Percentiles rank a stretch among this genome's conserved stretches.
Conservation (phyloP, 2,329 filamentous ascomycete species). For the Colletotrichum coccodes region DNA sequence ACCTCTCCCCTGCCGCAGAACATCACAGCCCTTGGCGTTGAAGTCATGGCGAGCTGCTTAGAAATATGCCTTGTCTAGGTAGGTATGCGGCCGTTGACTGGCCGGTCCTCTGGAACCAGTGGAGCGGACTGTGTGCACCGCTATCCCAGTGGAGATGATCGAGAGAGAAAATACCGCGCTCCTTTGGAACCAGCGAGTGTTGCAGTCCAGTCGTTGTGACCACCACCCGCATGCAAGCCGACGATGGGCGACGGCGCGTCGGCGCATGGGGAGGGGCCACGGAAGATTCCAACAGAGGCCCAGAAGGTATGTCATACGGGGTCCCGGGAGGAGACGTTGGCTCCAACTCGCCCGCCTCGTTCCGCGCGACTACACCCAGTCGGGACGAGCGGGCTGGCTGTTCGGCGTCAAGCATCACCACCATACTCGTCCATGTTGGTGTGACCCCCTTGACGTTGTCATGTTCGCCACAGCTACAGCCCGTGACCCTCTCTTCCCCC, state of each 20-base stretch:
- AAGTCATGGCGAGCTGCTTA: conserved; percentile 14
- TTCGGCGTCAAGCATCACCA: conserved; percentile 18
- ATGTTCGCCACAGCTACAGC: conserved; percentile 24
- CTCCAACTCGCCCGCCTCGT: conserved; percentile 2
- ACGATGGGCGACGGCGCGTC: conserved; percentile 1
- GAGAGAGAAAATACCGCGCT: conserved; percentile 25
- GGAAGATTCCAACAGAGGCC: neutral
- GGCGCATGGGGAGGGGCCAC: conserved; percentile 2
- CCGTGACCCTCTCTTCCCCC: conserved; percentile 7
- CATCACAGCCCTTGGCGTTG: neutral
- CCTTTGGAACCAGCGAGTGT: conserved; percentile 9
- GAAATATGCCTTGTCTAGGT: conserved; percentile 9
- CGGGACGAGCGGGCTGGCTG: neutral
- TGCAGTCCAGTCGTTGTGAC: conserved; percentile 13
- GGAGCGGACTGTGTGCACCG: conserved; percentile 19
- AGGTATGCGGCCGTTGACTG: conserved; percentile 11
- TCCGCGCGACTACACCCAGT: conserved; percentile 18
- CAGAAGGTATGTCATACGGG: neutral
- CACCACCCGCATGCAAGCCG: neutral
- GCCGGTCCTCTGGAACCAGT: conserved; percentile 15
- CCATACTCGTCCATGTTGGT: conserved; percentile 13
- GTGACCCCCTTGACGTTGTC: conserved; percentile 29
- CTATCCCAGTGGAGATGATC: conserved; percentile 16
- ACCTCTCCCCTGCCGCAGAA: neutral
- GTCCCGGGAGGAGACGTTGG: neutral